Percentiles rank a stretch among this genome's conserved stretches.
phyloP scores from a whole-genome alignment of 768 basidiomycete species.

The Mycena polygramma region DNA sequence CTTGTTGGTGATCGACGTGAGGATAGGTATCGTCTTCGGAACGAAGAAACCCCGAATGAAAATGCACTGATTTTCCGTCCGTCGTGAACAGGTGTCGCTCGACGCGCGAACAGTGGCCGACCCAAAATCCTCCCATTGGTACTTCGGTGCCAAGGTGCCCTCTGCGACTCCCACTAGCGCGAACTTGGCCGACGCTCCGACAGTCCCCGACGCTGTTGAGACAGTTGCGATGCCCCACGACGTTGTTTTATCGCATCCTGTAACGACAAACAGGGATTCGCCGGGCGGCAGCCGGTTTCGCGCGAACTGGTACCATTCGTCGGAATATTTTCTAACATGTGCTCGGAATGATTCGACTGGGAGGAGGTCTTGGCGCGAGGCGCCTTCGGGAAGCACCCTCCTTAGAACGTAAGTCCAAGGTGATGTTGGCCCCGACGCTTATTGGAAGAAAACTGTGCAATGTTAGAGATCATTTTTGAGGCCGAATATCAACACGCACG shows the following conservation, averaged over 20 bases:
- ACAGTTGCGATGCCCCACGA: constrained; percentile 37
- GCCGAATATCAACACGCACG: neutral
- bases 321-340: constrained; percentile 22
- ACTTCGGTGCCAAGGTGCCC: constrained; percentile 11
- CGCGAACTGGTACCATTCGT: constrained; percentile 18
- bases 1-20: neutral
- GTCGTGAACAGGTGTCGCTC: neutral
- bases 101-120: constrained; percentile 15
- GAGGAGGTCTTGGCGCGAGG: constrained; percentile 25
- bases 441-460: constrained; percentile 5
- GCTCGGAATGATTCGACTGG: constrained; percentile 25
- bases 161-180: constrained; percentile 8
- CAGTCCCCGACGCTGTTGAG: constrained; percentile 7
- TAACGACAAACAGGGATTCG: constrained; percentile 32
- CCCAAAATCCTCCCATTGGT: constrained; percentile 22
- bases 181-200: constrained; percentile 23
- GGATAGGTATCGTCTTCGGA: neutral
- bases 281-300: neutral
- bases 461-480: neutral
- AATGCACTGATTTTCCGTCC: constrained; percentile 34
- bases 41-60: constrained; percentile 27
- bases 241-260: constrained; percentile 37
- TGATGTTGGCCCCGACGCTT: constrained; percentile 19
- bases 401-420: constrained; percentile 15
- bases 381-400: constrained; percentile 40